A percentile compares a stretch with the other conserved stretches of the same genome.
These are phyloP conservation scores for Vigna angularis DNA, from an alignment of 306 rosid species.

Conservation along the genomic window DNA sequence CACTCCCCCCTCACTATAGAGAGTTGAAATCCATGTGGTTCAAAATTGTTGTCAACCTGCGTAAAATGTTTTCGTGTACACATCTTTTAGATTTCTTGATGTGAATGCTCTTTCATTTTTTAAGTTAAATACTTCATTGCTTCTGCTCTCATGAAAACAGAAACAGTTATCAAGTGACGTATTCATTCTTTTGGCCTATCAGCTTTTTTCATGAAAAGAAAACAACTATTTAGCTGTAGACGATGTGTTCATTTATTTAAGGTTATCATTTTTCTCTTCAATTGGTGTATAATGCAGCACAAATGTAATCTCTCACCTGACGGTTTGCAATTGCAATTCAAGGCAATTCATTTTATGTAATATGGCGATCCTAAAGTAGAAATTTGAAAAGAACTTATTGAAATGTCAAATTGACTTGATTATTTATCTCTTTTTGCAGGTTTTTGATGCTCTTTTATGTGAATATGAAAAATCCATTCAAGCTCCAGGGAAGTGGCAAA, in stretches of 20 bases:
- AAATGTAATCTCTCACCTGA: not conserved
- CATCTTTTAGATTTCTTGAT: not conserved
- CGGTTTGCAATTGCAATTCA: constrained; percentile 5
- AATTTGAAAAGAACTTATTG: not conserved
- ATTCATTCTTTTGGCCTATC: not conserved
- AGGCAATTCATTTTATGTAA: not conserved
- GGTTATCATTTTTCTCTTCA: not conserved
- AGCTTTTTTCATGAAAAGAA: not conserved
- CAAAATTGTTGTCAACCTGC: not conserved
- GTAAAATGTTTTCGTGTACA: not conserved
- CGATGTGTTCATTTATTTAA: constrained; percentile 10
- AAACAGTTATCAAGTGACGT: constrained; percentile 6
- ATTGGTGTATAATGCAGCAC: not conserved
- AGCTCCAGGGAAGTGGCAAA: constrained; percentile 88
- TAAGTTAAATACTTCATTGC: not conserved
- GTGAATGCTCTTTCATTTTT: not conserved
- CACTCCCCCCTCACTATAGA: not conserved
- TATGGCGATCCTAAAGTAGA: not conserved
- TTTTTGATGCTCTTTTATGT: constrained; percentile 73
- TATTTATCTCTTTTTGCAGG: constrained; percentile 54
- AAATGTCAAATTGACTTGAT: constrained; percentile 30
- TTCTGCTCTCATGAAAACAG: not conserved
- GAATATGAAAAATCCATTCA: constrained; percentile 72
- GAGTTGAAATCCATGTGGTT: not conserved
- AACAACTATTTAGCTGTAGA: constrained; percentile 2